Evolutionary conservation across 306 rosid genomes (phyloP).

Genomic region (Citrullus mucosospermus): DNA sequence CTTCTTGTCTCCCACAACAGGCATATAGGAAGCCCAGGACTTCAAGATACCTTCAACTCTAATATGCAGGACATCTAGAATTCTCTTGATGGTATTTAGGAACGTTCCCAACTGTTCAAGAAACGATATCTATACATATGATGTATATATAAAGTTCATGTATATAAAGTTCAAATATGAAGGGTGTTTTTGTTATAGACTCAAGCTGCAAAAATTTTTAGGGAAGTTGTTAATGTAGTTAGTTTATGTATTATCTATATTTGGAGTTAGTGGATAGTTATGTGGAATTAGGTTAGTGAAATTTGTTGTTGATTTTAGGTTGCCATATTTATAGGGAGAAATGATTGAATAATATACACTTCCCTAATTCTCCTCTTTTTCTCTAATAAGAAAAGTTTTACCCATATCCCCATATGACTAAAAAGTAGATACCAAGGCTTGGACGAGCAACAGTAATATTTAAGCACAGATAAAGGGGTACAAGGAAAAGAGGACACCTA

Average conservation of each 20-base stretch:
- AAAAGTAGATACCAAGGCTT: not conserved
- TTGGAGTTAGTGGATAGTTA: too few species aligned
- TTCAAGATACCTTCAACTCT: slow-evolving; percentile 84
- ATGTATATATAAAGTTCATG: not conserved
- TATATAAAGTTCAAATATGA: not conserved
- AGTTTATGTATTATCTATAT: too few species aligned
- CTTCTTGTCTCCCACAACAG: slow-evolving; percentile 67
- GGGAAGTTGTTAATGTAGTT: too few species aligned
- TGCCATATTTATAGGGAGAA: too few species aligned
- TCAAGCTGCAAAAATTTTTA: too few species aligned
- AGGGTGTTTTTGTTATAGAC: not conserved
- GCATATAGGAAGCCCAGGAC: slow-evolving; percentile 84
- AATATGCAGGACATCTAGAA: slow-evolving; percentile 79
- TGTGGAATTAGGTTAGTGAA: too few species aligned
- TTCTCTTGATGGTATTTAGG: slow-evolving; percentile 86
- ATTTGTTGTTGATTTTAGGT: too few species aligned
- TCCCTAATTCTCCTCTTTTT: too few species aligned
- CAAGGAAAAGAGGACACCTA: slow-evolving; percentile 17
- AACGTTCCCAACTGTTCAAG: slow-evolving; percentile 66
- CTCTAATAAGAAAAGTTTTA: not conserved
- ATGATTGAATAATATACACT: too few species aligned
- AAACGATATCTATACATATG: not conserved
- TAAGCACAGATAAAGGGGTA: not conserved
- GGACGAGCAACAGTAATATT: not conserved
- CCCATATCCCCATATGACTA: not conserved